Conservation (phyloP, 176 grass and related monocot genomes). For the Thinopyrum elongatum region DNA sequence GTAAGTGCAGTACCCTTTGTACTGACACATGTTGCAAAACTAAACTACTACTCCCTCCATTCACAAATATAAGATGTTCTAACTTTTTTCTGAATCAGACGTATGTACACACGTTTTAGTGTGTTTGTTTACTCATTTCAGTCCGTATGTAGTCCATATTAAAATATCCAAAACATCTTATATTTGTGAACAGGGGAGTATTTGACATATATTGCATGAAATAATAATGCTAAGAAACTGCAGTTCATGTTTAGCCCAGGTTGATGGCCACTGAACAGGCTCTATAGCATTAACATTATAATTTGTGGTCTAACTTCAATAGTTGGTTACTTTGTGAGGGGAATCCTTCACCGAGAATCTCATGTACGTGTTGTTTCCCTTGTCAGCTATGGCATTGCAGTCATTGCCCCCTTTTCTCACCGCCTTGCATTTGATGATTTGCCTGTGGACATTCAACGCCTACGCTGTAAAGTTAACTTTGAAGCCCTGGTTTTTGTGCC, state of each 20-base stretch:
- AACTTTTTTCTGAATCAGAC: too few relatives aligned
- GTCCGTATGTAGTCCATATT: too few relatives aligned
- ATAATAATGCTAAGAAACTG: background rate
- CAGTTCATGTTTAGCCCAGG: background rate
- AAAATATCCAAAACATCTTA: too few relatives aligned
- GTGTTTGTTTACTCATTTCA: too few relatives aligned
- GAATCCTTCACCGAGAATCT: constrained; percentile 1
- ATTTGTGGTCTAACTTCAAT: constrained; percentile 26
- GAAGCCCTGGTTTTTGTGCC: constrained; percentile 77
- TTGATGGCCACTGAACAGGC: background rate
- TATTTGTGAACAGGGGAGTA: background rate
- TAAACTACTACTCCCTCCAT: too few relatives aligned
- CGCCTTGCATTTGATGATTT: constrained; percentile 87
- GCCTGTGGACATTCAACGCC: constrained; percentile 56
- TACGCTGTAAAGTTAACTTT: constrained; percentile 93
- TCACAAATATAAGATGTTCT: too few relatives aligned
- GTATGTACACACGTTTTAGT: too few relatives aligned
- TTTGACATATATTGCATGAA: background rate
- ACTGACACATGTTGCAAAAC: background rate
- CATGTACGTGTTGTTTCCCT: constrained; percentile 20
- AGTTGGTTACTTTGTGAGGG: constrained; percentile 7
- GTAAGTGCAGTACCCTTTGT: background rate
- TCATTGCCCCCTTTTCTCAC: constrained; percentile 88
- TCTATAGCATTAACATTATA: background rate
- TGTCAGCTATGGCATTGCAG: constrained; percentile 85